Base-by-base conservation (phyloP, 2,329 filamentous ascomycete genomes). In the Clonostachys byssicola region DNA sequence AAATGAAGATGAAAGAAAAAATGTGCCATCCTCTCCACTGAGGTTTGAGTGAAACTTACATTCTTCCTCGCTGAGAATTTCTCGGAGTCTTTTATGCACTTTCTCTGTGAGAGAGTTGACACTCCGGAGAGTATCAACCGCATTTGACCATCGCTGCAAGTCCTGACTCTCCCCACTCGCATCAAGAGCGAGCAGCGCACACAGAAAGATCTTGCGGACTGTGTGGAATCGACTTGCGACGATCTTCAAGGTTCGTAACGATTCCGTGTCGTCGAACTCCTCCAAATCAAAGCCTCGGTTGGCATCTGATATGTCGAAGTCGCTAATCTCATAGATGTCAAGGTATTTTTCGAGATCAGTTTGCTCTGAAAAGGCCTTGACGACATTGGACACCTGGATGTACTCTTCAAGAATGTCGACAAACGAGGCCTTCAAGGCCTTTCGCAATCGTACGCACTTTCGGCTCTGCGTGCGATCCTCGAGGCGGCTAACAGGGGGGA, bases 401-500 rank as follows among this genome's bases (percentile, higher is more conserved):
- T 92, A 91, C 18, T 80, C 79, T 40, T 84, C 78, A 39, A 96
- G 81, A 45, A 88, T 78, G 13, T 85, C 80, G 38, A 77, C 77
- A 51, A 95, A 82, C 50, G 83, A 84, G 42, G 77, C 78, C 45
- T 83, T 83, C 7, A 97, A 74, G n/a, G 81, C 81, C 52, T 85
- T 85, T 51, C 94, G 87, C 36, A 99, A 72, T 52, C 89, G 82
- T 51, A 85, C 73, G 61, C 94, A 99, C 59, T 90, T 85, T 56
- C 90, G 80, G 8, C 77, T 80, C 62, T 95, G 88, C 40, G 83
- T 83, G 50, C 84, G 84, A 55, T 95, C 90, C 63, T 99, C 94
- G 34, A 99, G 75, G 42, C 92, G 83, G 54, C 88, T 95, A 50
- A 96, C 87, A n/a, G 94, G 94, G 7, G 94, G 92, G 35, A 97